A percentile compares a stretch with the other conserved stretches of the same genome.
phyloP scores from a whole-genome alignment of 73 alveolate species.

The Paramecium primaurelia region DNA sequence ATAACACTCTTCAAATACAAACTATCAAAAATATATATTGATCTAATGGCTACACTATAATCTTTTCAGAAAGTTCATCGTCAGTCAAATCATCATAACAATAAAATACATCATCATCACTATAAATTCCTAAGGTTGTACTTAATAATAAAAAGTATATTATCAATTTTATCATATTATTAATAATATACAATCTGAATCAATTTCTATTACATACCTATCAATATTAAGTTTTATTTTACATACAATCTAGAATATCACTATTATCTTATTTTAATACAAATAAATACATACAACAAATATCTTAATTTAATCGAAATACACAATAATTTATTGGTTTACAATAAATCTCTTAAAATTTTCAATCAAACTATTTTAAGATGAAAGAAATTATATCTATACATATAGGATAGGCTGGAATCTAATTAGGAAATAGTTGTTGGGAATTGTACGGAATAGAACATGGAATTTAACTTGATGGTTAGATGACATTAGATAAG shows the following conservation, averaged over 20 bases:
- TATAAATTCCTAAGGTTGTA: not conserved
- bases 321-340: not conserved
- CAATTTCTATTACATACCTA: not conserved
- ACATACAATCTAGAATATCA: too few species aligned
- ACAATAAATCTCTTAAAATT: not conserved
- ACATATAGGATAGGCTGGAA: not conserved
- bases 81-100: not conserved
- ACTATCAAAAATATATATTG: not conserved
- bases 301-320: not conserved
- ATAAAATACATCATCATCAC: slow-evolving; percentile 15
- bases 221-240: too few species aligned
- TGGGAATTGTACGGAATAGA: not conserved
- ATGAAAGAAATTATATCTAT: not conserved
- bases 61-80: not conserved
- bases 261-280: too few species aligned
- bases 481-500: not conserved
- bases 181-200: not conserved
- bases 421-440: not conserved
- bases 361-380: not conserved
- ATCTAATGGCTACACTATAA: not conserved
- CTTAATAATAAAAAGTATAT: not conserved
- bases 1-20: not conserved
- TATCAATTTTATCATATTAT: not conserved
- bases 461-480: not conserved
- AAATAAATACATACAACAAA: too few species aligned